Percentiles rank a stretch among this genome's conserved stretches.
Conservation (phyloP, 2,329 filamentous ascomycete species). For the Colletotrichum kahawae region DNA sequence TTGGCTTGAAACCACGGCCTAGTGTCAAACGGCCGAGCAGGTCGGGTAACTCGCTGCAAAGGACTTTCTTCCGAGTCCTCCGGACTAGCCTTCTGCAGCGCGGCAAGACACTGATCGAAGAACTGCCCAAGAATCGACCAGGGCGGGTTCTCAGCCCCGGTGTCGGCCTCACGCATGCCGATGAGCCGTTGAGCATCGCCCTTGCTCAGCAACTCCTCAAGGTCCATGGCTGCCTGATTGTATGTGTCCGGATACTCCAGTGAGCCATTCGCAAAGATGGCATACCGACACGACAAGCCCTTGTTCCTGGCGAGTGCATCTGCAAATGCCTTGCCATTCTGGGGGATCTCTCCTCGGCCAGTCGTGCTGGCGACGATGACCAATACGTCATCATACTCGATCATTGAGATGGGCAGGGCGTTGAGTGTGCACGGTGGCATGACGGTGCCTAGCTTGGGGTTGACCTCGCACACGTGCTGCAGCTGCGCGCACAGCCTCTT, state of each 20-base stretch:
- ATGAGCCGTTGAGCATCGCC: conserved; percentile 9
- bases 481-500: conserved; percentile 20
- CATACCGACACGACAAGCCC: conserved; percentile 2
- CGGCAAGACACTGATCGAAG: conserved; percentile 9
- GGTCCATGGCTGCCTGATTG: conserved; percentile 17
- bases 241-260: conserved; percentile 16
- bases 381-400: conserved; percentile 7
- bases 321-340: conserved; percentile 18
- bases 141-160: conserved; percentile 6
- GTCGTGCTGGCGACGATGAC: conserved; percentile 17
- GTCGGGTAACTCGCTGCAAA: neutral
- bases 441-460: conserved; percentile 14
- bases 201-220: conserved; percentile 12
- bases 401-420: conserved; percentile 7
- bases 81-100: conserved; percentile 2
- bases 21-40: conserved; percentile 10
- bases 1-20: conserved; percentile 16
- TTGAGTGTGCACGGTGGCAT: conserved; percentile 17
- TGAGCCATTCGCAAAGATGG: conserved; percentile 17
- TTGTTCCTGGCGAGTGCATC: conserved; percentile 8
- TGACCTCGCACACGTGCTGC: conserved; percentile 17
- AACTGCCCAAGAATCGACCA: conserved; percentile 17
- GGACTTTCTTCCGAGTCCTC: neutral
- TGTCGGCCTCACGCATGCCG: conserved; percentile 18
- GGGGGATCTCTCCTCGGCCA: conserved; percentile 11